Evolutionary conservation across 371 early-diverging fungal species (phyloP).

Genomic region (Furculomyces boomerangus): DNA sequence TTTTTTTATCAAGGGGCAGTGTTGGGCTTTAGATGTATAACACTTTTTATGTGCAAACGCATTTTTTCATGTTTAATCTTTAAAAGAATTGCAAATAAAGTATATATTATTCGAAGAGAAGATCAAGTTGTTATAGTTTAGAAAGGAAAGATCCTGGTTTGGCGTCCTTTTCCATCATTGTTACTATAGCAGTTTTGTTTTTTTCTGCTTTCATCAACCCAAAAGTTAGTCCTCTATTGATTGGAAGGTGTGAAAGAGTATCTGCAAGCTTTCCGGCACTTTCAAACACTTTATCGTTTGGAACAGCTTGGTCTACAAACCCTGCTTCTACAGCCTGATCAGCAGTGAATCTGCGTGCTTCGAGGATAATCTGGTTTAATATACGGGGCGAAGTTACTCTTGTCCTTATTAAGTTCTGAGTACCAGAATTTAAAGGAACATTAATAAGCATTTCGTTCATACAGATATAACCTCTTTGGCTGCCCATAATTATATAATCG

Average conservation of each 20-base stretch:
- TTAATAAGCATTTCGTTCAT: constrained; percentile 64
- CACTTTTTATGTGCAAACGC: too few relatives aligned
- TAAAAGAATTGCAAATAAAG: too few relatives aligned
- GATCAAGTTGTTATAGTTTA: constrained; percentile 12
- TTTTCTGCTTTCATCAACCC: constrained; percentile 22
- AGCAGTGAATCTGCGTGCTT: constrained; percentile 43
- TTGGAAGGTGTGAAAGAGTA: constrained; percentile 11
- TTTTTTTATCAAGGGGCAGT: background rate
- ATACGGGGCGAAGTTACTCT: constrained; percentile 29
- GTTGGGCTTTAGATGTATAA: too few relatives aligned
- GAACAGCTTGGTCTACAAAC: constrained; percentile 39
- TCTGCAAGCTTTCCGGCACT: constrained; percentile 31
- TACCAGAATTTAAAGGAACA: constrained; percentile 46
- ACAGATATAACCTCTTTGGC: constrained; percentile 49
- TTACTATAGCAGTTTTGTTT: constrained; percentile 17
- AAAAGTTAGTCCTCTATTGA: constrained; percentile 9
- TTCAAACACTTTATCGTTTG: constrained; percentile 26
- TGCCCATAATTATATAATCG: constrained; percentile 65
- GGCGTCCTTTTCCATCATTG: constrained; percentile 11
- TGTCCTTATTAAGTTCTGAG: constrained; percentile 42
- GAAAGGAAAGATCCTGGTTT: constrained; percentile 15
- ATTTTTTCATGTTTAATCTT: too few relatives aligned
- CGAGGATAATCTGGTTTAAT: constrained; percentile 43
- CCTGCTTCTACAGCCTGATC: constrained; percentile 37
- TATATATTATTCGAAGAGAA: background rate